Evolutionary conservation across 257 asterid genomes (phyloP), one percentile per base, ranked within the genome.

Genomic region (Phtheirospermum japonicum): DNA sequence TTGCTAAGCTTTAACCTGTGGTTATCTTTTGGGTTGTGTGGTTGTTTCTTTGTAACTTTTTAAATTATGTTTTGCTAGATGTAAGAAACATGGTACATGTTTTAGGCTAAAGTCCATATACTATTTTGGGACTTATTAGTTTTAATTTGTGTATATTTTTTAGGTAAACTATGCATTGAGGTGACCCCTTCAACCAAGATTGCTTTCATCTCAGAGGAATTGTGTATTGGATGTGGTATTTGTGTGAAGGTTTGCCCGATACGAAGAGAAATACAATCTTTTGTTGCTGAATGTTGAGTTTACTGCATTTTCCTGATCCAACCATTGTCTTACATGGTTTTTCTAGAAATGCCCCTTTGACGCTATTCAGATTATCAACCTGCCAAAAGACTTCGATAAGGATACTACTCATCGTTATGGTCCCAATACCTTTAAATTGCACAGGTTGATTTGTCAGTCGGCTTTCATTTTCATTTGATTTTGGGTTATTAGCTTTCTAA

Each of bases 331-430:
- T n/a, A n/a, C n/a, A n/a, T n/a, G n/a, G n/a, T n/a, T n/a, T n/a
- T n/a, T n/a, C n/a, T n/a, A n/a, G n/a, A n/a, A n/a, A n/a, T n/a
- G n/a, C n/a, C n/a, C n/a, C n/a, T n/a, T n/a, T n/a, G n/a, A n/a
- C n/a, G n/a, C n/a, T n/a, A n/a, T n/a, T n/a, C n/a, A n/a, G n/a
- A n/a, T n/a, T n/a, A n/a, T n/a, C n/a, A n/a, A n/a, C 74, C 79
- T 93, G 39, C 97, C 97, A 9, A 93, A 87, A 71, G 95, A 89
- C 76, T 77, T 93, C 84, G 89, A 85, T 36, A 93, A 87, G 82
- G 99, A 93, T 56, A 93, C 99, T 19, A 93, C 97, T 52, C 97
- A 89, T 73, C 96, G 99, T 67, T 93, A 93, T 68, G 99, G 99
- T 70, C 95, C 95, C 17, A 89, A 89, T 79, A 87, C 97, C 64